Conservation (phyloP, 345 rosid genomes). For the Salix dunnii region DNA sequence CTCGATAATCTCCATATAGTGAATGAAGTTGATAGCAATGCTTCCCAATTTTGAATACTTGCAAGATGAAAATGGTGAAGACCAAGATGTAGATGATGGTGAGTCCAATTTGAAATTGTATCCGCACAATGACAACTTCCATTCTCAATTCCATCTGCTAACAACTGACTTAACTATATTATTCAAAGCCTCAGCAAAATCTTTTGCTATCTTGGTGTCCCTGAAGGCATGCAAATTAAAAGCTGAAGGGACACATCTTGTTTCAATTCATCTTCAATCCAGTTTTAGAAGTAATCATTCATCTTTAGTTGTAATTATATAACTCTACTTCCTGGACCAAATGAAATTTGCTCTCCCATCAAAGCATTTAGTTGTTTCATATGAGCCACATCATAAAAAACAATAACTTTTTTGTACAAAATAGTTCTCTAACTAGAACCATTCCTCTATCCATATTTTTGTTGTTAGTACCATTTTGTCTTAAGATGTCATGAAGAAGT, state of each 20-base stretch:
- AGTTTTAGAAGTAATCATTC: not conserved
- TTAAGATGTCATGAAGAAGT: not conserved
- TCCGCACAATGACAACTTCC: too few relatives aligned
- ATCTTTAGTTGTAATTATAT: conserved; percentile 8
- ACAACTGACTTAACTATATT: not conserved
- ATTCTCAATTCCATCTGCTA: too few relatives aligned
- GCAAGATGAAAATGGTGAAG: too few relatives aligned
- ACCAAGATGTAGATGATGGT: too few relatives aligned
- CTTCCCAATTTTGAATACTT: too few relatives aligned
- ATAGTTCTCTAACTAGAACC: not conserved
- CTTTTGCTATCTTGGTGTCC: not conserved
- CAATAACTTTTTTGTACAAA: conserved; percentile 6
- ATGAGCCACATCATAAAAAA: conserved; percentile 12
- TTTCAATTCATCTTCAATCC: not conserved
- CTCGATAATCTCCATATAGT: too few relatives aligned
- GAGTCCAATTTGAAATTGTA: too few relatives aligned
- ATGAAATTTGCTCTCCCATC: not conserved
- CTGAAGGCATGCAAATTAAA: conserved; percentile 9
- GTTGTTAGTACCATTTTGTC: not conserved
- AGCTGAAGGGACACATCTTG: not conserved
- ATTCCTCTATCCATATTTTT: conserved; percentile 2
- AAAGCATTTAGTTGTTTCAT: not conserved
- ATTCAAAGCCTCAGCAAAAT: not conserved
- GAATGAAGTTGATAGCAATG: too few relatives aligned
- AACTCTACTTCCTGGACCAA: conserved; percentile 4